phyloP scores from a whole-genome alignment of 2,329 filamentous ascomycete genomes.

The Ophiocordyceps unilateralis region DNA sequence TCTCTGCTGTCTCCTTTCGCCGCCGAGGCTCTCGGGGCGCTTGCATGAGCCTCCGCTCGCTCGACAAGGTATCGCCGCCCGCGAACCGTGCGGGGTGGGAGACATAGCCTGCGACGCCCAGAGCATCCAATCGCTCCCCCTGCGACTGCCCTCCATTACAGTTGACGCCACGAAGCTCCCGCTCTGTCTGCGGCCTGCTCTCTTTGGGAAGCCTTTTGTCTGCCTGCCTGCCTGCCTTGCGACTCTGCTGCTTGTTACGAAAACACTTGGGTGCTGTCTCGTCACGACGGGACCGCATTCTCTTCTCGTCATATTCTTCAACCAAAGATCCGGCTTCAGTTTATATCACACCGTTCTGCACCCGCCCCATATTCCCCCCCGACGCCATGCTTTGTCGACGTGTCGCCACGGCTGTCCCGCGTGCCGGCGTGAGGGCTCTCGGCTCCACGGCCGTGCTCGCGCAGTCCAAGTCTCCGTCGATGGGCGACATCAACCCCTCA shows the following conservation, averaged over 20 bases:
- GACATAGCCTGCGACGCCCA: constrained; percentile 5
- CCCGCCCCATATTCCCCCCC: neutral
- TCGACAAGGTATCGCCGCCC: neutral
- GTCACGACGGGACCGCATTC: no score
- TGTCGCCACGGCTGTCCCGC: constrained; percentile 23
- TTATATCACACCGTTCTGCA: neutral
- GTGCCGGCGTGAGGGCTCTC: constrained; percentile 36
- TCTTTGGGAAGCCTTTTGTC: neutral
- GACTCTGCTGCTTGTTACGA: no score
- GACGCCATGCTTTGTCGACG: constrained; percentile 13
- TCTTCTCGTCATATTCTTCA: no score
- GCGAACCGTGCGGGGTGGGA: constrained; percentile 8
- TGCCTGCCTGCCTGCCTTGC: neutral
- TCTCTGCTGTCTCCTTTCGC: neutral
- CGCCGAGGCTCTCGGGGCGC: neutral
- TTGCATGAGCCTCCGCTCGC: neutral
- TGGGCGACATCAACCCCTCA: constrained; percentile 60
- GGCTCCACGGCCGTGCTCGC: constrained; percentile 29
- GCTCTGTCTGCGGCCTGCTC: neutral
- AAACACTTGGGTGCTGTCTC: no score
- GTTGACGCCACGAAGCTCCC: neutral
- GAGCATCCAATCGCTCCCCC: constrained; percentile 9
- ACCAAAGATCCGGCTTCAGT: no score
- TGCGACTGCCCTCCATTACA: neutral
- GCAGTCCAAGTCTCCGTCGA: constrained; percentile 44